These are phyloP conservation scores for Quercus suber DNA, from an alignment of 306 rosid species.

Conservation along the genomic window DNA sequence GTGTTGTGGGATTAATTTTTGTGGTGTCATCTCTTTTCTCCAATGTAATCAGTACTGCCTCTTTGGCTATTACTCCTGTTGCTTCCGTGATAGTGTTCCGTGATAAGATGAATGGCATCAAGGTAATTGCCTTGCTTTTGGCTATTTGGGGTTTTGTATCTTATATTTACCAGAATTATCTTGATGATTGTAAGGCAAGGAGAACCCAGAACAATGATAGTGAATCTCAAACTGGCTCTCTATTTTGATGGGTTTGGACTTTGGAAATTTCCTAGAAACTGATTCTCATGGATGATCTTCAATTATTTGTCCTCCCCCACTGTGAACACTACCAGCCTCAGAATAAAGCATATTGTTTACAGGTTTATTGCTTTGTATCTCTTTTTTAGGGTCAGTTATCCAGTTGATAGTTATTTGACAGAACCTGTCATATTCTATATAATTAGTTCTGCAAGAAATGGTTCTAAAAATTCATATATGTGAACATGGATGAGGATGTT, in stretches of 20 bases:
- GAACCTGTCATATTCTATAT: neutral
- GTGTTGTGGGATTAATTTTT: conserved; percentile 62
- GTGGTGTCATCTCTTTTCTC: conserved; percentile 70
- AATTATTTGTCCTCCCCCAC: neutral
- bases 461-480: neutral
- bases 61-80: conserved; percentile 49
- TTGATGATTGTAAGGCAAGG: conserved; percentile 58
- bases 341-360: neutral
- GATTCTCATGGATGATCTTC: neutral
- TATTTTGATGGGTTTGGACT: neutral
- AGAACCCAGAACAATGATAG: conserved; percentile 13
- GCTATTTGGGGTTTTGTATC: conserved; percentile 81
- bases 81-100: conserved; percentile 70
- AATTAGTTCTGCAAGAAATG: neutral
- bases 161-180: conserved; percentile 71
- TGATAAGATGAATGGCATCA: conserved; percentile 80
- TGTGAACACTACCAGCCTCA: neutral
- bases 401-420: neutral
- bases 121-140: conserved; percentile 77
- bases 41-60: conserved; percentile 31
- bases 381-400: neutral
- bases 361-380: neutral
- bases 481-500: neutral
- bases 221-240: conserved; percentile 27
- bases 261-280: neutral